These are phyloP conservation scores for Termitomyces sp. DNA, from an alignment of 1,284 basidiomycete species.

Conservation along the genomic window DNA sequence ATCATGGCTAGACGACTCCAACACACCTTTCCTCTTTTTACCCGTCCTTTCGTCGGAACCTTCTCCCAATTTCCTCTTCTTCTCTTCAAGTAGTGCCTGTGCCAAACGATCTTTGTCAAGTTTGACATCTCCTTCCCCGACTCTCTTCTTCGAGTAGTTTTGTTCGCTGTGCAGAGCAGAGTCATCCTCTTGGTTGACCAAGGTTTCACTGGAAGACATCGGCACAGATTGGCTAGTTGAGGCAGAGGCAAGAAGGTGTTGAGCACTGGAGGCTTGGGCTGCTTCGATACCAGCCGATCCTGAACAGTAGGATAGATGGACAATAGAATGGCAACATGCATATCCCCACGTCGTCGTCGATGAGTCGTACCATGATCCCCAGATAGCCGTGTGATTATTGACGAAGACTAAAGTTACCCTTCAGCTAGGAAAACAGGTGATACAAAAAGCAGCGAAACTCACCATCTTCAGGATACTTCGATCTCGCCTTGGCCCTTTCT, in stretches of 20 bases:
- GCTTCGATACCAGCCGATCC: conserved; percentile 87
- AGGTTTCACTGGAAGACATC: conserved; percentile 24
- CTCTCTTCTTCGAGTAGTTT: conserved; percentile 63
- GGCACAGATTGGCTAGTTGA: conserved; percentile 21
- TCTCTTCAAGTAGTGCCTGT: conserved; percentile 73
- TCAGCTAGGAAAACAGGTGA: conserved; percentile 8
- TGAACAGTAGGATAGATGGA: conserved; percentile 91
- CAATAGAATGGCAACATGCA: conserved; percentile 86
- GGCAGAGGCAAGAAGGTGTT: conserved; percentile 52
- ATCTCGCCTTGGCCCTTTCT: conserved; percentile 78
- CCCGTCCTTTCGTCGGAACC: conserved; percentile 54
- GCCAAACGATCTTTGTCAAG: conserved; percentile 67
- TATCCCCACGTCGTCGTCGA: conserved; percentile 83
- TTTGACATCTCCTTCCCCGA: conserved; percentile 72
- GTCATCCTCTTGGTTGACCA: conserved; percentile 46
- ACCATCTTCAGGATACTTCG: conserved; percentile 96
- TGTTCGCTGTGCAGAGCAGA: conserved; percentile 43
- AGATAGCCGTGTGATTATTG: conserved; percentile 92
- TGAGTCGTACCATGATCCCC: conserved; percentile 93
- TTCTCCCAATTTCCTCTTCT: conserved; percentile 66
- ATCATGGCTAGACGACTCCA: conserved; percentile 51
- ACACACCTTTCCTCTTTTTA: conserved; percentile 53
- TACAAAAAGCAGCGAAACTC: conserved; percentile 27
- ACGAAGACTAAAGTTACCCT: conserved; percentile 55
- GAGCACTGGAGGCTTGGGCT: conserved; percentile 62